These are phyloP conservation scores for Bretziella fagacearum DNA, from an alignment of 2,329 filamentous ascomycete genomes.

Conservation along the genomic window DNA sequence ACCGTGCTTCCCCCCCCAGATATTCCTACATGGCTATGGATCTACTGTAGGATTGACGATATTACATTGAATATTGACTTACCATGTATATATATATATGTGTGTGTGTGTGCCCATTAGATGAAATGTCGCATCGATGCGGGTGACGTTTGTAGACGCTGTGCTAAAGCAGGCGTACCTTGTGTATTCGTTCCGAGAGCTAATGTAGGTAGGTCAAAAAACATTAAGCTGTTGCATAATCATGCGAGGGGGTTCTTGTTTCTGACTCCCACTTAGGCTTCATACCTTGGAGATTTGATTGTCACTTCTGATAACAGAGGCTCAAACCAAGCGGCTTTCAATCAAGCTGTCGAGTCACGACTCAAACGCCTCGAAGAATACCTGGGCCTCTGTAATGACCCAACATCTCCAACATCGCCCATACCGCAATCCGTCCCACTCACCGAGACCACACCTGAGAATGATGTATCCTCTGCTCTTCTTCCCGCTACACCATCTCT, in stretches of 20 bases:
- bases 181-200: constrained; percentile 26
- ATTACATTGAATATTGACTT: no score
- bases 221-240: no score
- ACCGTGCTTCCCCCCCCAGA: no score
- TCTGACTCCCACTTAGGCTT: no score
- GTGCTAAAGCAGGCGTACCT: constrained; percentile 21
- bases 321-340: constrained; percentile 14
- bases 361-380: constrained; percentile 19
- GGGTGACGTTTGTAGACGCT: constrained; percentile 22
- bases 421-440: neutral
- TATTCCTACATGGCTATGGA: no score
- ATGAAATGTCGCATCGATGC: constrained; percentile 25
- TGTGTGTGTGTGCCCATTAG: no score
- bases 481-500: constrained; percentile 19
- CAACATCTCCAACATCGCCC: constrained; percentile 15
- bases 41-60: no score
- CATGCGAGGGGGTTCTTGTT: no score
- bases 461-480: constrained; percentile 17
- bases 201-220: constrained; percentile 25
- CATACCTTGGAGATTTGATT: constrained; percentile 12
- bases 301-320: constrained; percentile 14
- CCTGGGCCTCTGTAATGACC: constrained; percentile 17
- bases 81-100: no score
- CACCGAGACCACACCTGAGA: constrained; percentile 5
- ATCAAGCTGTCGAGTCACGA: constrained; percentile 14